These are phyloP conservation scores for Testicularia cyperi DNA, from an alignment of 1,284 basidiomycete species.

Conservation along the genomic window DNA sequence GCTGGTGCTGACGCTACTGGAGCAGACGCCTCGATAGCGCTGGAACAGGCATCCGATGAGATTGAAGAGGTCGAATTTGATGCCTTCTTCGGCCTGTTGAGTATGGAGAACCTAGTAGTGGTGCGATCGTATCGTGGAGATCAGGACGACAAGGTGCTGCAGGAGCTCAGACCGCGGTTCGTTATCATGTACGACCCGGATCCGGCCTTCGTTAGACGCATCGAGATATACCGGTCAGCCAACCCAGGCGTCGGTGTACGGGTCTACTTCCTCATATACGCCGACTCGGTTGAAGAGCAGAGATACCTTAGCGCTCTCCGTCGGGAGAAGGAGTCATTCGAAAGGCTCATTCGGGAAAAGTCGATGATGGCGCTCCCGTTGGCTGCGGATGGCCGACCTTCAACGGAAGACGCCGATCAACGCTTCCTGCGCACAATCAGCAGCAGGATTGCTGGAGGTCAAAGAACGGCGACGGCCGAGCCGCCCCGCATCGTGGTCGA, in stretches of 20 bases:
- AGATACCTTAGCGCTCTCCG: conserved; percentile 85
- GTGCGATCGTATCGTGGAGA: conserved; percentile 88
- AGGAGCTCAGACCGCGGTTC: conserved; percentile 85
- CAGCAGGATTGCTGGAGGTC: conserved; percentile 81
- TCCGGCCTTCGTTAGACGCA: conserved; percentile 83
- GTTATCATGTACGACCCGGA: conserved; percentile 89
- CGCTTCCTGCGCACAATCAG: conserved; percentile 80
- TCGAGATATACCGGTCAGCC: conserved; percentile 87
- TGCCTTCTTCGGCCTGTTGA: conserved; percentile 76
- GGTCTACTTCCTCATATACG: conserved; percentile 95
- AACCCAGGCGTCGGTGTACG: conserved; percentile 78
- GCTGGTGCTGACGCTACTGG: conserved; percentile 3
- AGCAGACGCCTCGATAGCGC: conserved; percentile 1
- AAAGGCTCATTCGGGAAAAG: conserved; percentile 86
- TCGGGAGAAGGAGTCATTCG: conserved; percentile 91
- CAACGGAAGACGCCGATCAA: conserved; percentile 59
- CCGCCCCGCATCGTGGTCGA: conserved; percentile 87
- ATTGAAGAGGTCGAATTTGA: conserved; percentile 62
- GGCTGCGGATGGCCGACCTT: conserved; percentile 70
- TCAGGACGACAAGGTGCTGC: conserved; percentile 82
- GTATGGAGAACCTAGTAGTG: conserved; percentile 77
- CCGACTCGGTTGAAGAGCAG: conserved; percentile 90
- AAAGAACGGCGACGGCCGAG: conserved; percentile 68
- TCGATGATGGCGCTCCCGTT: conserved; percentile 92
- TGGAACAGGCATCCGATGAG: conserved; percentile 17